phyloP scores from a whole-genome alignment of 768 basidiomycete species.

The Collybia sordida region DNA sequence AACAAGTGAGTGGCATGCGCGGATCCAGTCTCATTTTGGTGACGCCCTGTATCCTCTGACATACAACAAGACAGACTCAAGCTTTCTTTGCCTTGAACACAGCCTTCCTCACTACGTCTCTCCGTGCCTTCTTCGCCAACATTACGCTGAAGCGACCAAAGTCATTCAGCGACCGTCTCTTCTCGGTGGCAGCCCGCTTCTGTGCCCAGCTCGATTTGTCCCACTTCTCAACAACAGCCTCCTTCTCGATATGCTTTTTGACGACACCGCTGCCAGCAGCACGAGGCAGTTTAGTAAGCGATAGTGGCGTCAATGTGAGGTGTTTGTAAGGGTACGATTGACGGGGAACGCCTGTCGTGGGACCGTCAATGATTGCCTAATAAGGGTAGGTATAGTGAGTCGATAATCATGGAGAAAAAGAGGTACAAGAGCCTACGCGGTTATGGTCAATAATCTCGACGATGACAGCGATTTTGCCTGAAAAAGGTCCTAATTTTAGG shows the following conservation, averaged over 20 bases:
- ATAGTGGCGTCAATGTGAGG: constrained; percentile 85
- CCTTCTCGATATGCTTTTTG: constrained; percentile 86
- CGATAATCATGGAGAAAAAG: neutral
- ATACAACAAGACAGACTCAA: neutral
- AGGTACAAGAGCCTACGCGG: constrained; percentile 58
- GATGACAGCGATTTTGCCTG: constrained; percentile 92
- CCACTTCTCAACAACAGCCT: constrained; percentile 86
- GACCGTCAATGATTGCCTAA: constrained; percentile 95
- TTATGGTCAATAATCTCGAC: constrained; percentile 99
- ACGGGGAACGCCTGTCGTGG: constrained; percentile 87
- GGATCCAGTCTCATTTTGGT: neutral
- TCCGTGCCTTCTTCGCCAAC: constrained; percentile 85
- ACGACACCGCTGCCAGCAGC: constrained; percentile 79
- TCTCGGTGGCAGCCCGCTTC: constrained; percentile 73
- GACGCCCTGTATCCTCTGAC: neutral
- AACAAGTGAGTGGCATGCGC: neutral
- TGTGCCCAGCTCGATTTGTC: constrained; percentile 85
- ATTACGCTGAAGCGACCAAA: constrained; percentile 90
- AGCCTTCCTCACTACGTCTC: constrained; percentile 74
- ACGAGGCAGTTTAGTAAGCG: constrained; percentile 82
- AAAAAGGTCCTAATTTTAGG: constrained; percentile 82
- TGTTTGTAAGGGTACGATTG: constrained; percentile 92
- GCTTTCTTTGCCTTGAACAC: constrained; percentile 58
- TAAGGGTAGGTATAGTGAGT: neutral
- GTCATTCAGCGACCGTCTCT: constrained; percentile 78